A percentile compares a stretch with the other conserved stretches of the same genome.
Evolutionary conservation across 2,329 filamentous ascomycete species (phyloP).

Genomic region (Venturiaceae sp.): DNA sequence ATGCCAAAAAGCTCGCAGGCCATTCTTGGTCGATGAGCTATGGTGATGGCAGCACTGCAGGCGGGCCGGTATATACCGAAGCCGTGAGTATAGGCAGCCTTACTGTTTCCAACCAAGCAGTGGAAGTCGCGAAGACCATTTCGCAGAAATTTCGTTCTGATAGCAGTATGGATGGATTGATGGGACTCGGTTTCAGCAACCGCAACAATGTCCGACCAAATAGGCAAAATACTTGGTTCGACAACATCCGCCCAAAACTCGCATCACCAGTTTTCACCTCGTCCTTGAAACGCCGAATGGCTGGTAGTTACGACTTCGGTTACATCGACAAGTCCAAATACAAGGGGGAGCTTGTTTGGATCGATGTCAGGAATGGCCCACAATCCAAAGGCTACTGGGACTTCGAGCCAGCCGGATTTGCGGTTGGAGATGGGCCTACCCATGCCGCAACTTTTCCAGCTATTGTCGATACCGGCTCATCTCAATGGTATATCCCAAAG

Average conservation of each 20-base stretch:
- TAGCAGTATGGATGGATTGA: constrained; percentile 25
- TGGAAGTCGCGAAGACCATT: constrained; percentile 53
- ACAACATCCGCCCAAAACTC: constrained; percentile 41
- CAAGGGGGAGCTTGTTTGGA: constrained; percentile 47
- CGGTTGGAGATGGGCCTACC: constrained; percentile 35
- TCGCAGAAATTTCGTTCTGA: constrained; percentile 44
- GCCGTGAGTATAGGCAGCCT: constrained; percentile 52
- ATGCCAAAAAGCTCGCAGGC: not conserved
- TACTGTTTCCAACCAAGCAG: constrained; percentile 49
- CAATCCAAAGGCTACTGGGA: constrained; percentile 49
- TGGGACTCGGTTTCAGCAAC: not conserved
- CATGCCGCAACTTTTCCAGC: constrained; percentile 22
- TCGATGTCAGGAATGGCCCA: constrained; percentile 40
- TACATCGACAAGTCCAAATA: constrained; percentile 35
- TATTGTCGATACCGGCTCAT: constrained; percentile 62
- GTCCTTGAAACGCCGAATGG: not conserved
- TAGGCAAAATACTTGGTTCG: constrained; percentile 43
- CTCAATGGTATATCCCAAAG: not conserved
- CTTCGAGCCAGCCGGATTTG: constrained; percentile 47
- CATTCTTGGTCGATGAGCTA: constrained; percentile 52
- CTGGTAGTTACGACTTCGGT: not conserved
- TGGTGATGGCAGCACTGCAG: constrained; percentile 55
- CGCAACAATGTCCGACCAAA: not conserved
- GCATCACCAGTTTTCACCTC: not conserved
- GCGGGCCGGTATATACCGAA: constrained; percentile 56